Base-by-base conservation (phyloP, 768 basidiomycete genomes). In the Mycena chlorophos region DNA sequence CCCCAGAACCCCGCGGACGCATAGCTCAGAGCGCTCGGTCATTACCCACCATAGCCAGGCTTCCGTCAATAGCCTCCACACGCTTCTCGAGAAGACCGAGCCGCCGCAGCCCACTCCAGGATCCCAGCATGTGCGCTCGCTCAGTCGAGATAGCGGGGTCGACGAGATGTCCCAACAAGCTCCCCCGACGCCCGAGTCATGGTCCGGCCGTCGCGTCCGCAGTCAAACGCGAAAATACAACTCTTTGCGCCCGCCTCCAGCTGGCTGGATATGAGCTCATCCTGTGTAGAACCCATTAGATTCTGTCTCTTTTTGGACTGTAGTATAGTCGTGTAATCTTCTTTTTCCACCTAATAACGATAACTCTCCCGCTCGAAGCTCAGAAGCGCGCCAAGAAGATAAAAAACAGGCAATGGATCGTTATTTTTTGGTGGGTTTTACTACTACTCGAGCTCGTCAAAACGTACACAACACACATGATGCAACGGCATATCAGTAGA, bases 51-150 rank as follows among this genome's bases (percentile, higher is more conserved):
- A 57, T 77, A 61, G n/a, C n/a, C 76, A 73, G 22, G 76, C 77
- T 10, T 88, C 87, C 8, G 69, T 85, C 4, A 81, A 77, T 65
- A 87, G 83, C 65, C 69, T 84, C 51, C 82, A 80, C 55, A 83
- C 86, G 2, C 73, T 88, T 48, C 73, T 82, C 42, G 87, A 89
- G 62, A 75, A 68, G 25, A 73, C 69, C 5, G 82, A 82, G 54
- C 68, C 67, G 69, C 6, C 8, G 23, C 8, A 8, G n/a, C 45
- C 20, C n/a, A n/a, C n/a, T n/a, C n/a, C n/a, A n/a, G n/a, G n/a
- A n/a, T n/a, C n/a, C 6, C 55, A 51, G 30, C 66, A 73, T 45
- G 54, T 67, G 16, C 58, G 65, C n/a, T 52, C 58, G 10, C 22
- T 16, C 40, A 59, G 52, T 49, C 54, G 55, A 46, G 53, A 60